These are phyloP conservation scores for Puccinia brachypodii DNA, from an alignment of 1,284 basidiomycete genomes.

Conservation along the genomic window DNA sequence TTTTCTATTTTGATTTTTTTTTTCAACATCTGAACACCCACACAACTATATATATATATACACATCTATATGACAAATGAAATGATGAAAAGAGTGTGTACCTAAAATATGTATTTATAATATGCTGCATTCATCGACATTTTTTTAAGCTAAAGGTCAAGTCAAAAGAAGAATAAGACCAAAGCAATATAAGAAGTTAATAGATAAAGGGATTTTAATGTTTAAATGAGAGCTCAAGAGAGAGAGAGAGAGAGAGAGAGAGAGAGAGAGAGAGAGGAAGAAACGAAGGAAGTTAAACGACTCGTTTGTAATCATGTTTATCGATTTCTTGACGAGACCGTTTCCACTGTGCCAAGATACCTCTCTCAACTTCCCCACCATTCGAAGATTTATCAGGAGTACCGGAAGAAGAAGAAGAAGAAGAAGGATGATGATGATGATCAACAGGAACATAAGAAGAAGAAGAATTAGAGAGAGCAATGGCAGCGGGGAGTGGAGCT, in stretches of 20 bases:
- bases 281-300: neutral
- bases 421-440: neutral
- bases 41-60: too few relatives aligned
- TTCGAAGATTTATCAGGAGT: neutral
- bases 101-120: too few relatives aligned
- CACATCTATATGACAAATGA: too few relatives aligned
- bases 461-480: neutral
- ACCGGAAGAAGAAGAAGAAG: neutral
- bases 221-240: neutral
- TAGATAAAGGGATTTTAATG: neutral
- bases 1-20: too few relatives aligned
- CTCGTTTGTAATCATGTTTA: slow-evolving; percentile 15
- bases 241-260: neutral
- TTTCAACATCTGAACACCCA: too few relatives aligned
- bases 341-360: slow-evolving; percentile 28
- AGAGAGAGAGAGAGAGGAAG: neutral
- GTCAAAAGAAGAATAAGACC: neutral
- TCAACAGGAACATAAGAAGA: neutral
- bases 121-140: too few relatives aligned
- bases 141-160: too few relatives aligned
- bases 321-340: slow-evolving; percentile 10
- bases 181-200: neutral
- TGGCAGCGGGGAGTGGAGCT: neutral
- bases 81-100: too few relatives aligned
- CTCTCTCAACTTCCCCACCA: neutral